Conservation (phyloP, 176 grass and related monocot species). For the Avena atlantica region DNA sequence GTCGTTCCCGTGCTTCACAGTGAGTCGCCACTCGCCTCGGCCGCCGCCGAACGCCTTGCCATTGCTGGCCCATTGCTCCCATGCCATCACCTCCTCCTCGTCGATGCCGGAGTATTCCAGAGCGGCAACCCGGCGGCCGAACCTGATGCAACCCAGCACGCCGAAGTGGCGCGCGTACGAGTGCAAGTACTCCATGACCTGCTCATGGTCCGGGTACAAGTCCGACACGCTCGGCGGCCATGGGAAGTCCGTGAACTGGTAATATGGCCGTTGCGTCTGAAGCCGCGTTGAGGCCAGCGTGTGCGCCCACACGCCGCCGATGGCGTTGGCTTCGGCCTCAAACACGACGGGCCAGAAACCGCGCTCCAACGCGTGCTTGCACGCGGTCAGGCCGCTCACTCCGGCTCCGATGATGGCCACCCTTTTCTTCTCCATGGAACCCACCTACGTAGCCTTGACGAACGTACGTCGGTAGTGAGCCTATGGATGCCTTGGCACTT, state of each 20-base stretch:
- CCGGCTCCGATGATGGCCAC: no score
- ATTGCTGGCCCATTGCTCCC: neutral
- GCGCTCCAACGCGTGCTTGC: conserved; percentile 2
- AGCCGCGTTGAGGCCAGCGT: no score
- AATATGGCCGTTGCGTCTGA: no score
- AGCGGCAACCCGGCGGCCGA: neutral
- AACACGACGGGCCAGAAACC: neutral
- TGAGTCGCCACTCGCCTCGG: neutral
- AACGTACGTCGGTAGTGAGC: no score
- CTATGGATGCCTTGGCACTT: no score
- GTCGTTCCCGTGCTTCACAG: neutral
- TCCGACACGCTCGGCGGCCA: neutral
- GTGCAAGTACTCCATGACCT: neutral
- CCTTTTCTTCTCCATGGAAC: conserved; percentile 22
- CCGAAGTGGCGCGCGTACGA: neutral
- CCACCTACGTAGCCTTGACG: neutral
- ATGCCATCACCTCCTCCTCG: neutral
- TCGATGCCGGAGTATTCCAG: neutral
- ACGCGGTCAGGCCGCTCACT: no score
- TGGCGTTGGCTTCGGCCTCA: no score
- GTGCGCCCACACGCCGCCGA: no score
- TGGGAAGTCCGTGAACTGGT: no score
- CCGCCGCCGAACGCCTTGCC: neutral
- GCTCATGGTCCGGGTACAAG: neutral
- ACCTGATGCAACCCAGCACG: neutral